These are phyloP conservation scores for Athelia psychrophila DNA, from an alignment of 1,284 basidiomycete genomes.

Conservation along the genomic window DNA sequence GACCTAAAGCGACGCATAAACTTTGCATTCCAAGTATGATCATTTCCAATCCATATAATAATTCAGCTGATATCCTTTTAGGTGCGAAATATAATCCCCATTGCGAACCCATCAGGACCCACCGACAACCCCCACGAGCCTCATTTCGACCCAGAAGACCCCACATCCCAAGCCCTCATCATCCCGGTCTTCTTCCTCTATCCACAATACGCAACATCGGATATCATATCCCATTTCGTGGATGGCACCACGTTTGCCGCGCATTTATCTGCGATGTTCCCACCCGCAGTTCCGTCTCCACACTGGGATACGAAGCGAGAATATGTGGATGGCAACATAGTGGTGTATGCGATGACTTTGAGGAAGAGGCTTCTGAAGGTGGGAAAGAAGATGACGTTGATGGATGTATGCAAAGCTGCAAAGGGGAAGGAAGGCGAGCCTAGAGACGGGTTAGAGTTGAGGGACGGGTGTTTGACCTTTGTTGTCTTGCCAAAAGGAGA, in stretches of 20 bases:
- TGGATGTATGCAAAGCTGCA: slow-evolving; percentile 70
- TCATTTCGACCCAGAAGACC: slow-evolving; percentile 61
- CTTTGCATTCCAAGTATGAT: slow-evolving; percentile 61
- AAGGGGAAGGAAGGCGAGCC: slow-evolving; percentile 57
- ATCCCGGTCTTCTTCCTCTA: slow-evolving; percentile 93
- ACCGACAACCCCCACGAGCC: slow-evolving; percentile 52
- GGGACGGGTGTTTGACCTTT: slow-evolving; percentile 85
- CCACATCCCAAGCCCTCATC: slow-evolving; percentile 59
- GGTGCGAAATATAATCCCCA: slow-evolving; percentile 63
- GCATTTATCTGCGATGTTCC: slow-evolving; percentile 85
- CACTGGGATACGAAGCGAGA: slow-evolving; percentile 80
- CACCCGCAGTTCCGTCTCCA: slow-evolving; percentile 55
- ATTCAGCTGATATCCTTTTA: slow-evolving; percentile 26
- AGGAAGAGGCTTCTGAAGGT: slow-evolving; percentile 81
- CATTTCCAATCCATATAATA: slow-evolving; percentile 1
- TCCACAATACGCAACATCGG: slow-evolving; percentile 85
- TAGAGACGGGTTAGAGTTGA: slow-evolving; percentile 81
- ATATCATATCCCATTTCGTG: slow-evolving; percentile 84
- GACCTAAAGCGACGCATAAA: slow-evolving; percentile 46
- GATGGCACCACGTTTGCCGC: slow-evolving; percentile 83
- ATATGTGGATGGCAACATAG: slow-evolving; percentile 67
- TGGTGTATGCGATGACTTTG: slow-evolving; percentile 83
- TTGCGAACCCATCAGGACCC: slow-evolving; percentile 58
- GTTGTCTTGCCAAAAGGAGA: slow-evolving; percentile 82
- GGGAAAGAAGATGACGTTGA: slow-evolving; percentile 84